A percentile compares a stretch with the other conserved stretches of the same genome.
Conservation (phyloP, 2,329 filamentous ascomycete genomes). For the Colletotrichum chrysophilum region DNA sequence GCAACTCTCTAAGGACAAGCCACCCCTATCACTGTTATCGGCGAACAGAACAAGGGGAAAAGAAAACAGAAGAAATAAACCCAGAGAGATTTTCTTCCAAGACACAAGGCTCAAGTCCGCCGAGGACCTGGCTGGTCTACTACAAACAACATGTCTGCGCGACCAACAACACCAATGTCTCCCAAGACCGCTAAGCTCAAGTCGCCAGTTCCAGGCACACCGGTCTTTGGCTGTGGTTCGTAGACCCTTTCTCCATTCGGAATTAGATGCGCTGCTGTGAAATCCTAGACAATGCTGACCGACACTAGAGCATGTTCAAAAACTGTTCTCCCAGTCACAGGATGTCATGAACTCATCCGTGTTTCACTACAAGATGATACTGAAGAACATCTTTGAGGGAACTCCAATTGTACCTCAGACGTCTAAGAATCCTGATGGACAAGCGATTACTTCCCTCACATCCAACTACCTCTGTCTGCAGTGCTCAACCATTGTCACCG, state of each 20-base stretch:
- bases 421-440: slow-evolving; percentile 61
- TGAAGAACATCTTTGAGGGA: slow-evolving; percentile 73
- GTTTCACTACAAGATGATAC: slow-evolving; percentile 73
- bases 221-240: slow-evolving; percentile 70
- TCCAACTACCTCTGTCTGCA: slow-evolving; percentile 76
- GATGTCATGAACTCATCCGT: slow-evolving; percentile 73
- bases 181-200: slow-evolving; percentile 66
- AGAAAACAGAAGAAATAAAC: background rate
- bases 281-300: background rate
- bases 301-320: slow-evolving; percentile 71
- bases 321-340: slow-evolving; percentile 65
- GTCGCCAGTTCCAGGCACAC: slow-evolving; percentile 60
- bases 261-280: background rate
- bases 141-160: slow-evolving; percentile 43
- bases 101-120: background rate
- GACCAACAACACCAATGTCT: slow-evolving; percentile 56
- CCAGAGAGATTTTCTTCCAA: background rate
- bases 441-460: slow-evolving; percentile 65
- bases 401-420: slow-evolving; percentile 70
- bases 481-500: slow-evolving; percentile 72
- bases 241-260: slow-evolving; percentile 8
- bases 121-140: background rate
- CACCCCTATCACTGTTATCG: background rate
- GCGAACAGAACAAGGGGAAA: background rate
- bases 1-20: background rate